Conservation (phyloP, 179 eudicot species). For the Vitellaria paradoxa region DNA sequence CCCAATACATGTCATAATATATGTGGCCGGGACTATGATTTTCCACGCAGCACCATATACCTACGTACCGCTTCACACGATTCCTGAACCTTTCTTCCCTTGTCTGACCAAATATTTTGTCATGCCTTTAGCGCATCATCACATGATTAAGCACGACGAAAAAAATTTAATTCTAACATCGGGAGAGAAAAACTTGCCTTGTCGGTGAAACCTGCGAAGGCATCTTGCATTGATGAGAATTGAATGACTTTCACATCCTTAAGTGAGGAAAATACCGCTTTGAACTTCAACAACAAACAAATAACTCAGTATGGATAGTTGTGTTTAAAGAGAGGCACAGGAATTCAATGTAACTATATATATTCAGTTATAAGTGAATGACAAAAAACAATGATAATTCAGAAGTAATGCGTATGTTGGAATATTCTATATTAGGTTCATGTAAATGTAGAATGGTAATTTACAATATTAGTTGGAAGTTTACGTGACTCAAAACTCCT, state of each 20-base stretch:
- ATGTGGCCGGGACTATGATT: slow-evolving; percentile 76
- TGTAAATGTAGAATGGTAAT: too few species aligned
- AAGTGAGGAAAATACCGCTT: slow-evolving; percentile 53
- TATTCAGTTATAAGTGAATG: too few species aligned
- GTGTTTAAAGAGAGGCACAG: too few species aligned
- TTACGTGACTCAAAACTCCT: not conserved
- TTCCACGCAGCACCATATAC: slow-evolving; percentile 92
- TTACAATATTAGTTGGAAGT: too few species aligned
- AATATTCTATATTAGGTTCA: too few species aligned
- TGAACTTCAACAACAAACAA: slow-evolving; percentile 40
- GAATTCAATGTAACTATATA: too few species aligned
- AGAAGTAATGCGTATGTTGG: too few species aligned
- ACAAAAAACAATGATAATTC: too few species aligned
- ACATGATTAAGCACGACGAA: not conserved
- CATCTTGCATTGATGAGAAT: slow-evolving; percentile 83
- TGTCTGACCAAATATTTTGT: slow-evolving; percentile 35
- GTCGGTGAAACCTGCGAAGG: slow-evolving; percentile 75
- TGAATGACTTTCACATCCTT: slow-evolving; percentile 78
- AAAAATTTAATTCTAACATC: too few species aligned
- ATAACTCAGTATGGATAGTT: not conserved
- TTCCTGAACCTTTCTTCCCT: slow-evolving; percentile 70
- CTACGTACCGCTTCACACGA: slow-evolving; percentile 76
- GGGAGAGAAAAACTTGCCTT: slow-evolving; percentile 43
- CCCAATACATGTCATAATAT: slow-evolving; percentile 97
- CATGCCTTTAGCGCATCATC: not conserved